Evolutionary conservation across 768 basidiomycete genomes (phyloP), one percentile per base, ranked within the genome.

Genomic region (Amanita inopinata): DNA sequence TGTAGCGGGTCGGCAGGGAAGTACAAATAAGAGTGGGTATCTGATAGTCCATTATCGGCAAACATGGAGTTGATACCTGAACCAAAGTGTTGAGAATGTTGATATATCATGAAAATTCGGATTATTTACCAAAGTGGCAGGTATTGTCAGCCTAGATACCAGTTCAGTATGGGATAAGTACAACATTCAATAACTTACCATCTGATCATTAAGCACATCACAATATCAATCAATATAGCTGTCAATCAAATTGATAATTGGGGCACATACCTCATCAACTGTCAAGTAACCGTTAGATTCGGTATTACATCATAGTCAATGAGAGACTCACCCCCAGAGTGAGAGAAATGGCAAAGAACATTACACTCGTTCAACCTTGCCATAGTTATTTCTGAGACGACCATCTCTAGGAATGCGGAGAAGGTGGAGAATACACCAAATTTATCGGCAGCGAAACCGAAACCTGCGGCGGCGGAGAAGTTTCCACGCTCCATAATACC

Each of bases 331-430:
- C 80, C 78, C 48, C 88, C 89, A 17, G 87, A 81, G 62, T 92
- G 89, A 17, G 87, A 90, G 66, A 90, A 92, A 63, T 92, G 89
- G 53, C 72, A 81, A 17, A 92, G 73, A 6, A 91, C 80, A 55
- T 91, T 92, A 68, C 84, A 85, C 52, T 83, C 71, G 61, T 92
- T 92, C 58, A 92, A 61, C 40, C 89, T 76, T n/a, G 89, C 89
- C 89, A 91, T 92, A 8, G 89, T 91, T 39, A 90, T 65, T 60
- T 92, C 89, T 3, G 86, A 89, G 41, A 92, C 61, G 37, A 85
- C 69, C 89, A 91, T 91, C 72, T 92, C 89, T 45, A 89, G 69
- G 71, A 92, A 92, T 3, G 89, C 88, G 37, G 83, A 85, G 65
- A 92, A 92, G 3, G 89, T 91, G 18, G 86, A 87, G 66, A 88